These are phyloP conservation scores for Xylaria acuta DNA, from an alignment of 495 filamentous ascomycete genomes.

Conservation along the genomic window DNA sequence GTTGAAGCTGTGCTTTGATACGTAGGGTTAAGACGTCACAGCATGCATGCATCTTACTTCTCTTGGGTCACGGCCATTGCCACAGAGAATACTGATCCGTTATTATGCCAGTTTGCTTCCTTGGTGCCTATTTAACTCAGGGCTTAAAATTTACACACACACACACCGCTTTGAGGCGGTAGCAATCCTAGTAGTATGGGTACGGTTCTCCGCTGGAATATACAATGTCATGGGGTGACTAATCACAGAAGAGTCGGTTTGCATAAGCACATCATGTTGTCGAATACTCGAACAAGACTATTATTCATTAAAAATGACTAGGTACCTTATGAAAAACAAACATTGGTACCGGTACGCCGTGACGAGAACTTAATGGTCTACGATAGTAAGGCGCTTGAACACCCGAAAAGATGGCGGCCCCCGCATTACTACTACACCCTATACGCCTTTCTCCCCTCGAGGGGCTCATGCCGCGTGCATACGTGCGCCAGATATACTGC, in stretches of 20 bases:
- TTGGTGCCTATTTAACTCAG: background rate
- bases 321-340: too few species aligned
- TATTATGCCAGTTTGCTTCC: background rate
- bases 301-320: background rate
- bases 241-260: background rate
- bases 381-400: background rate
- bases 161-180: background rate
- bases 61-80: background rate
- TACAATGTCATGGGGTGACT: background rate
- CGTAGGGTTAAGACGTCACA: background rate
- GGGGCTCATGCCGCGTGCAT: constrained; percentile 37
- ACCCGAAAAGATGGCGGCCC: background rate
- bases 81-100: background rate
- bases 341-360: background rate
- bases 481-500: constrained; percentile 37
- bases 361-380: too few species aligned
- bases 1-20: background rate
- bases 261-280: background rate
- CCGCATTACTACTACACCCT: background rate
- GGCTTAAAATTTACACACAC: background rate
- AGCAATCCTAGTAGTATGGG: background rate
- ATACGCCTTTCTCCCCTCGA: constrained; percentile 34
- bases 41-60: background rate
- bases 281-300: background rate
- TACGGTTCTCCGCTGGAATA: background rate